Evolutionary conservation across 2,329 filamentous ascomycete genomes (phyloP).

Genomic region (Fonsecaea monophora): DNA sequence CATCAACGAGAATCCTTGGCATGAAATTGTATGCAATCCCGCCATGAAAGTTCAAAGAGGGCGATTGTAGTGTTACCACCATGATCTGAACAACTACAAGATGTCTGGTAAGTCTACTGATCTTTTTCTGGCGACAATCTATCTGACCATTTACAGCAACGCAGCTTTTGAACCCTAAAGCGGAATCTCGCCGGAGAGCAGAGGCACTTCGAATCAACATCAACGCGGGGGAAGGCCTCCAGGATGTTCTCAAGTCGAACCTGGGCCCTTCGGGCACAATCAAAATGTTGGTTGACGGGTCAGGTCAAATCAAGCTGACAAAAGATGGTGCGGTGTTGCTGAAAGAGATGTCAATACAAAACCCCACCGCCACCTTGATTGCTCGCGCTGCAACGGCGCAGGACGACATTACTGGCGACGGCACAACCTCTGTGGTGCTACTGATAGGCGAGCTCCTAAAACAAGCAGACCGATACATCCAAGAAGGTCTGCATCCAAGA

Average conservation of each 20-base stretch:
- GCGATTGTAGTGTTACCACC: neutral
- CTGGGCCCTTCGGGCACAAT: slow-evolving; percentile 91
- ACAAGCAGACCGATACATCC: slow-evolving; percentile 95
- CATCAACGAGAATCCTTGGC: neutral
- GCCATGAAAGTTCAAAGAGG: neutral
- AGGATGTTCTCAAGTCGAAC: slow-evolving; percentile 96
- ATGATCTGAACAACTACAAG: slow-evolving; percentile 5
- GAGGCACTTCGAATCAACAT: slow-evolving; percentile 98
- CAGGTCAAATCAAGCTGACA: slow-evolving; percentile 94
- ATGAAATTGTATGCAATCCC: neutral
- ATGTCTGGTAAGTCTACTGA: slow-evolving; percentile 30
- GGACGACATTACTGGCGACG: slow-evolving; percentile 97
- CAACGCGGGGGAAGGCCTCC: slow-evolving; percentile 87
- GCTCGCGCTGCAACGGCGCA: slow-evolving; percentile 89
- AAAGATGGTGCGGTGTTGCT: slow-evolving; percentile 93
- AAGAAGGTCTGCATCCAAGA: slow-evolving; percentile 93
- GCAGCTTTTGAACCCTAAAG: slow-evolving; percentile 98
- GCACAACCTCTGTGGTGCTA: slow-evolving; percentile 94
- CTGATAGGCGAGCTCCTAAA: slow-evolving; percentile 96
- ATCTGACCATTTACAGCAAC: slow-evolving; percentile 68
- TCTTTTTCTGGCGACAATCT: neutral
- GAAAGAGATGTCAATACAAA: slow-evolving; percentile 65
- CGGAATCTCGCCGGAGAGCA: slow-evolving; percentile 94
- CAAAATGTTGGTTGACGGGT: slow-evolving; percentile 85
- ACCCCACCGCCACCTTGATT: slow-evolving; percentile 84